Conservation (phyloP, 2,329 filamentous ascomycete species). For the Fusarium haematococcum region DNA sequence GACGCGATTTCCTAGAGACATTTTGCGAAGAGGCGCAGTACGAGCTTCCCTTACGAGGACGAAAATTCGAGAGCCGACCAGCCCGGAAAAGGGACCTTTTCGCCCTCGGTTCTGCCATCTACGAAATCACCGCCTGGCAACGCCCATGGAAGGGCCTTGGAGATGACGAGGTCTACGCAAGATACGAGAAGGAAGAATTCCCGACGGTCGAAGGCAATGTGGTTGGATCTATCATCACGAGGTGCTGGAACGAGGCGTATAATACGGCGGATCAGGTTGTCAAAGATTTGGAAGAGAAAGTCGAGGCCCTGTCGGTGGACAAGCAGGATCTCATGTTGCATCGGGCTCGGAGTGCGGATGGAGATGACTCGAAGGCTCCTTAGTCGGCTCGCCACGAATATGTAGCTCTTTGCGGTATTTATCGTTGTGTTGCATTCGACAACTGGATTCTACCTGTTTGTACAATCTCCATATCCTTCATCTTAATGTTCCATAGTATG, state of each 20-base stretch:
- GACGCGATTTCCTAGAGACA: background rate
- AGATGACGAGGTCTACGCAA: background rate
- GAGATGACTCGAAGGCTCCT: background rate
- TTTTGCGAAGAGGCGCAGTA: background rate
- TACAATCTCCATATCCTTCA: background rate
- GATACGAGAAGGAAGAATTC: background rate
- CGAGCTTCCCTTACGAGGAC: background rate
- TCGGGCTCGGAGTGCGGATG: background rate
- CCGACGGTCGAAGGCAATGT: background rate
- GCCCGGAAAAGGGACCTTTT: background rate
- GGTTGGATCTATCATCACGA: background rate
- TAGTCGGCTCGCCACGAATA: background rate
- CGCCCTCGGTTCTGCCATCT: constrained; percentile 4
- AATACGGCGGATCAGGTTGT: background rate
- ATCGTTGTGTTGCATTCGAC: background rate
- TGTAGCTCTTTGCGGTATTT: background rate
- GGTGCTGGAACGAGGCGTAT: background rate
- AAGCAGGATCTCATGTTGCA: background rate
- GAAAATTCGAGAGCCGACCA: background rate
- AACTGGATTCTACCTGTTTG: background rate
- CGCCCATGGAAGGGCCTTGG: background rate
- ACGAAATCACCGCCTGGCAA: constrained; percentile 2
- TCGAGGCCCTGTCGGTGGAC: background rate
- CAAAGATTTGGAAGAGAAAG: background rate
- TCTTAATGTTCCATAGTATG: background rate